Evolutionary conservation across 164 flowering plant genomes (phyloP).

Genomic region (Brasenia schreberi): DNA sequence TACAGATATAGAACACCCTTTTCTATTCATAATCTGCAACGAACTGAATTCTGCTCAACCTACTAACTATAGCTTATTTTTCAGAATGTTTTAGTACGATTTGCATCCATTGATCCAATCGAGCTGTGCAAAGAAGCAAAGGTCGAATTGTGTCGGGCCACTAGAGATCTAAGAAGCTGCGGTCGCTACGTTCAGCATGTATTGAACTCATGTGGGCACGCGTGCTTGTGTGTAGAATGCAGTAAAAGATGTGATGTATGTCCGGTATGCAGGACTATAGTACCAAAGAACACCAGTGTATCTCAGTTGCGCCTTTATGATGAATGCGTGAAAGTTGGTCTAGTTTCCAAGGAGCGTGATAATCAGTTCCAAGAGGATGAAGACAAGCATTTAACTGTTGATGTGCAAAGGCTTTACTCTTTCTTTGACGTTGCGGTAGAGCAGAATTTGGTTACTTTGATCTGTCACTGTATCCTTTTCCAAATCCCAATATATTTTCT

Average conservation of each 20-base stretch:
- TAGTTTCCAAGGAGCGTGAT: conserved; percentile 55
- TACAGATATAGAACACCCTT: too few species aligned
- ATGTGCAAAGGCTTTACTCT: conserved; percentile 71
- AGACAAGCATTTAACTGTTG: conserved; percentile 37
- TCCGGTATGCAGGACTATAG: conserved; percentile 72
- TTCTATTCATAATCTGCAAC: too few species aligned
- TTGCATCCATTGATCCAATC: conserved; percentile 76
- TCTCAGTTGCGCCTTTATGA: conserved; percentile 59
- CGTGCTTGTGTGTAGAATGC: conserved; percentile 86
- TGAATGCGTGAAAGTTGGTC: conserved; percentile 83
- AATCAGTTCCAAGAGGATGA: conserved; percentile 51
- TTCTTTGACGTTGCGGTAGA: conserved; percentile 87
- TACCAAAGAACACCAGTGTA: conserved; percentile 37
- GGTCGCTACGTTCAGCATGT: conserved; percentile 67
- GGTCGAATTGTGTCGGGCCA: conserved; percentile 83
- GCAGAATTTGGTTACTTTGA: conserved; percentile 74
- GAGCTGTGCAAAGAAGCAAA: conserved; percentile 89
- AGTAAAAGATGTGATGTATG: conserved; percentile 80
- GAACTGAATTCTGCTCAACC: too few species aligned
- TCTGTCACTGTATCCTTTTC: conserved; percentile 94
- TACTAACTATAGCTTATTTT: conserved; percentile 5
- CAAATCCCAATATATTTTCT: too few species aligned
- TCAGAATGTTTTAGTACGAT: conserved; percentile 67
- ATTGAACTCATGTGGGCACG: conserved; percentile 74
- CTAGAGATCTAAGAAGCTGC: conserved; percentile 88